phyloP scores from a whole-genome alignment of 768 basidiomycete genomes.

The Epithele typhae region DNA sequence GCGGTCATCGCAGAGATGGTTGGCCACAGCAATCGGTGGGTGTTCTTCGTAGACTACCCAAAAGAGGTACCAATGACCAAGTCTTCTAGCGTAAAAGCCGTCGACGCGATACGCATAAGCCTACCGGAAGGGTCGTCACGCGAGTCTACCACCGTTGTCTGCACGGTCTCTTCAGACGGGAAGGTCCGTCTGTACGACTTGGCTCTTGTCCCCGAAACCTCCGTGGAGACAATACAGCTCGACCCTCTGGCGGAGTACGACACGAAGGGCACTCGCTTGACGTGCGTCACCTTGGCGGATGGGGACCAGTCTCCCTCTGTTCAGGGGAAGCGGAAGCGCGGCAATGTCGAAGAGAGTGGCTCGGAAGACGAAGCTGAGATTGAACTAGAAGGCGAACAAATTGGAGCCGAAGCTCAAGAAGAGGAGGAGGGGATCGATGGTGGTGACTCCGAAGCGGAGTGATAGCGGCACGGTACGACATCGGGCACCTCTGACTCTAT shows the following conservation, averaged over 20 bases:
- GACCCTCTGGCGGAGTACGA: conserved; percentile 67
- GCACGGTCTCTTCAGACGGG: conserved; percentile 89
- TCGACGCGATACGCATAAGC: conserved; percentile 62
- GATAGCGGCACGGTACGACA: too few relatives aligned
- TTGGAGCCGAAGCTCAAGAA: conserved; percentile 27
- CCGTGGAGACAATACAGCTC: conserved; percentile 31
- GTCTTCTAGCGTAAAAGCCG: conserved; percentile 66
- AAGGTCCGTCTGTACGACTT: conserved; percentile 76
- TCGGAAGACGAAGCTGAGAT: conserved; percentile 36
- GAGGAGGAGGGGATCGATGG: conserved; percentile 26
- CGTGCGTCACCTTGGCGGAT: conserved; percentile 63
- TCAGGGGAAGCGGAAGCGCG: conserved; percentile 35
- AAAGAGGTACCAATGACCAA: not conserved
- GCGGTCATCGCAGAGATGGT: conserved; percentile 63
- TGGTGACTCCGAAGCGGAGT: too few relatives aligned
- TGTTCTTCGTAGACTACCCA: too few relatives aligned
- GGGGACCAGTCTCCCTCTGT: conserved; percentile 28
- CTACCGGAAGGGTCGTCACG: conserved; percentile 17
- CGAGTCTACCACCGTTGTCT: conserved; percentile 55
- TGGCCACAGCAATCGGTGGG: conserved; percentile 87
- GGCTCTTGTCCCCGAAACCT: conserved; percentile 37
- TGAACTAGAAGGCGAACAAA: conserved; percentile 26
- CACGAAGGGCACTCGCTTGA: conserved; percentile 82
- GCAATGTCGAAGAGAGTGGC: conserved; percentile 20
- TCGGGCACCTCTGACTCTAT: too few relatives aligned